A percentile compares a stretch with the other conserved stretches of the same genome.
Conservation (phyloP, 2,329 filamentous ascomycete species). For the Ophiostoma sp. region DNA sequence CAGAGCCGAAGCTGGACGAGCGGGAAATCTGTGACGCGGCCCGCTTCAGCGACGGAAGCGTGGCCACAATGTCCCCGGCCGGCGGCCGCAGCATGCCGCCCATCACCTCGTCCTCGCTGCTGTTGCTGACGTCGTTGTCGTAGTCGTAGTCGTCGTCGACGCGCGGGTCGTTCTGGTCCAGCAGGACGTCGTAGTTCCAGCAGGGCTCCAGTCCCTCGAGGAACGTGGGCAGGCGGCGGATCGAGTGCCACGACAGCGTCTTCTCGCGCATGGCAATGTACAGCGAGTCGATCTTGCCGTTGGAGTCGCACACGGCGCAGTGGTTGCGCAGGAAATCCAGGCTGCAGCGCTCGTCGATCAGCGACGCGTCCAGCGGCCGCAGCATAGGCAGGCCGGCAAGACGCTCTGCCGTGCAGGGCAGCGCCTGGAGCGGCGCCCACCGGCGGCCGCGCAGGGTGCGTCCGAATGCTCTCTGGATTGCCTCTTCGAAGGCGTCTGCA, state of each 20-base stretch:
- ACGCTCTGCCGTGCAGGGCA: conserved; percentile 51
- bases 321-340: conserved; percentile 48
- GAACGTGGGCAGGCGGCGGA: conserved; percentile 45
- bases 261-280: conserved; percentile 54
- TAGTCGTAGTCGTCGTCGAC: conserved; percentile 15
- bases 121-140: conserved; percentile 18
- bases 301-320: conserved; percentile 52
- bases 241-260: conserved; percentile 52
- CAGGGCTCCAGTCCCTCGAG: conserved; percentile 50
- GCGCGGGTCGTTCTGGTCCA: conserved; percentile 38
- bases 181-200: conserved; percentile 48
- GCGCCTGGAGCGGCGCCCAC: conserved; percentile 56
- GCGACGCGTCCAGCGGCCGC: conserved; percentile 44
- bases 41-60: conserved; percentile 44
- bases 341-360: conserved; percentile 44
- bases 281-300: conserved; percentile 53
- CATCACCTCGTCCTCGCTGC: conserved; percentile 25
- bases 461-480: conserved; percentile 47
- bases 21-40: conserved; percentile 49
- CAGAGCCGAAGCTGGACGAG: conserved; percentile 43
- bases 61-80: conserved; percentile 44
- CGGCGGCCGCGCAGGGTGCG: conserved; percentile 45
- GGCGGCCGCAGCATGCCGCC: conserved; percentile 34
- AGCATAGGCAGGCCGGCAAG: conserved; percentile 56
- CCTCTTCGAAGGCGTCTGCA: conserved; percentile 45